Conservation (phyloP, 257 asterid species). For the Ilex aquifolium region DNA sequence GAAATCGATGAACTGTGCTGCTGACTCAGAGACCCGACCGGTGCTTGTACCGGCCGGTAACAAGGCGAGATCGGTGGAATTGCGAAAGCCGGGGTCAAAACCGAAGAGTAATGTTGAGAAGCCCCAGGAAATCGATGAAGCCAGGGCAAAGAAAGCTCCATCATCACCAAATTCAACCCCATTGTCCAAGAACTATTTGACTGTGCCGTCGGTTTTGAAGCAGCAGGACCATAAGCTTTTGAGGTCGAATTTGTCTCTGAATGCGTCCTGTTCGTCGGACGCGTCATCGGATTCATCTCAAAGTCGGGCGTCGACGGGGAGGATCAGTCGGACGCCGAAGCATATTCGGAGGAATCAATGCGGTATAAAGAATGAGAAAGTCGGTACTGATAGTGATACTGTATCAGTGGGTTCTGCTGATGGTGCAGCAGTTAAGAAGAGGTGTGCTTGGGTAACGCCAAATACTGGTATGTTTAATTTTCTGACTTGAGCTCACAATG, state of each 20-base stretch:
- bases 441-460: constrained; percentile 95
- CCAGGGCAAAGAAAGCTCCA: constrained; percentile 39
- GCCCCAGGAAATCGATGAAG: constrained; percentile 29
- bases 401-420: constrained; percentile 21
- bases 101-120: constrained; percentile 30
- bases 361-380: constrained; percentile 27
- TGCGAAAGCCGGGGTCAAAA: constrained; percentile 47
- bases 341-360: constrained; percentile 43
- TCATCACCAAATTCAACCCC: constrained; percentile 16
- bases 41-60: constrained; percentile 83
- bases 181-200: constrained; percentile 37
- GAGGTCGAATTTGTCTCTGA: constrained; percentile 47
- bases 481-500: neutral
- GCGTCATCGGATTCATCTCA: constrained; percentile 88
- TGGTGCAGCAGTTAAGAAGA: constrained; percentile 52
- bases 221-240: constrained; percentile 34
- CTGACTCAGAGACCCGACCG: constrained; percentile 46
- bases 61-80: constrained; percentile 60
- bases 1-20: constrained; percentile 45
- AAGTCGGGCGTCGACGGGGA: constrained; percentile 87
- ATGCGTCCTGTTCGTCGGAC: constrained; percentile 89
- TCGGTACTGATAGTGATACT: constrained; percentile 42
- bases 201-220: constrained; percentile 43
- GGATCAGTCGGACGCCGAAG: constrained; percentile 38
- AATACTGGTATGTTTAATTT: constrained; percentile 55